phyloP scores from a whole-genome alignment of 78 protist genomes.

The Dictyostelium firmibasis region DNA sequence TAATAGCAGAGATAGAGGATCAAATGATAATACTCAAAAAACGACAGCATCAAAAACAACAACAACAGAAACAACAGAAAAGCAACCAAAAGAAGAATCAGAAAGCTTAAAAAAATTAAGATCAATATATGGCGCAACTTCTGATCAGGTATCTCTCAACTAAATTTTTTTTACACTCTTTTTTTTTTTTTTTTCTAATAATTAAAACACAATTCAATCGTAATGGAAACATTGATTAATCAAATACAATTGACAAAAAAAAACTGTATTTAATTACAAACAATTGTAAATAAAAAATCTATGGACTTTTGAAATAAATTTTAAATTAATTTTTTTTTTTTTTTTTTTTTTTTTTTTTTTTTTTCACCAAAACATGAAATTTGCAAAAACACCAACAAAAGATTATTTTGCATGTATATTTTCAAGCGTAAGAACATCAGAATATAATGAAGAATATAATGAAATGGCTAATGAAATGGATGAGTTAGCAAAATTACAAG shows the following conservation, averaged over 20 bases:
- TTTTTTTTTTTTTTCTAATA: neutral
- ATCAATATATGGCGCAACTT: conserved; percentile 42
- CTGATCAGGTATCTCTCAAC: conserved; percentile 34
- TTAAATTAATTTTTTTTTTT: no score
- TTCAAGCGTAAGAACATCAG: neutral
- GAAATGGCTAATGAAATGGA: conserved; percentile 1
- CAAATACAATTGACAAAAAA: no score
- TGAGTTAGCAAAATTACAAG: neutral
- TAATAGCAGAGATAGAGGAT: conserved; percentile 5
- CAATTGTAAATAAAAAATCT: no score
- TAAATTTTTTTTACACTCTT: neutral
- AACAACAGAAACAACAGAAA: neutral
- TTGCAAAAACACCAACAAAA: neutral
- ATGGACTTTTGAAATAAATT: no score
- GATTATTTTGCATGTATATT: neutral
- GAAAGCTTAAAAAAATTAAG: conserved; percentile 39
- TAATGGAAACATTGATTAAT: no score
- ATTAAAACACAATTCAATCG: no score
- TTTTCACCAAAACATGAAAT: neutral
- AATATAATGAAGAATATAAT: neutral
- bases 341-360: neutral
- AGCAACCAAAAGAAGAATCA: conserved; percentile 36
- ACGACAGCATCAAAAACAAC: neutral
- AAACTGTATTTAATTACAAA: no score
- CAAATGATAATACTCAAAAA: neutral